Conservation (phyloP, 139 green algal genomes). For the Gonium pectorale region DNA sequence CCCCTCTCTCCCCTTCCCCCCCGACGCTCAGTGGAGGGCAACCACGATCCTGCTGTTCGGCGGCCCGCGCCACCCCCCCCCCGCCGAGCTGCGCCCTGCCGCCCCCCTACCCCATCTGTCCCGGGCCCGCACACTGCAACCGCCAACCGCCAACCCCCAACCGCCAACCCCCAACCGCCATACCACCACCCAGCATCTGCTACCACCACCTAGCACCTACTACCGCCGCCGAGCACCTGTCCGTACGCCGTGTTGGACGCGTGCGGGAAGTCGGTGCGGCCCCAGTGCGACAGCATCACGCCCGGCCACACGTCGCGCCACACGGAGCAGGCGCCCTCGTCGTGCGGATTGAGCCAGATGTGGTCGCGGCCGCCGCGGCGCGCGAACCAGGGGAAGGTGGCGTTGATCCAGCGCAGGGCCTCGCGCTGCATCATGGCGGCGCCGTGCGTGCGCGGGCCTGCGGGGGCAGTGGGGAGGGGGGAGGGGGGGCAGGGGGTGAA, state of each 20-base stretch:
- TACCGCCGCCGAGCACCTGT: neutral
- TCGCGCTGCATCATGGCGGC: slow-evolving; percentile 47
- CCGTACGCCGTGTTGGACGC: slow-evolving; percentile 36
- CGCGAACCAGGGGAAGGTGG: slow-evolving; percentile 39
- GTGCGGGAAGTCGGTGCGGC: slow-evolving; percentile 49
- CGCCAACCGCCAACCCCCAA: no score
- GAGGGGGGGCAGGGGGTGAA: neutral
- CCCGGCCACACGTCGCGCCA: slow-evolving; percentile 48
- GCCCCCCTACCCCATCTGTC: no score
- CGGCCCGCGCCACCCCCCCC: no score
- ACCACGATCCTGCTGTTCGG: no score
- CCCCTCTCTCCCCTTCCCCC: no score
- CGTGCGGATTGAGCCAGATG: slow-evolving; percentile 73
- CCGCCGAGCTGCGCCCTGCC: no score
- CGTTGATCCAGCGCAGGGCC: slow-evolving; percentile 35
- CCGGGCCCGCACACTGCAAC: no score
- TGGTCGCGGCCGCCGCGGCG: slow-evolving; percentile 67
- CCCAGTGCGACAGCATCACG: slow-evolving; percentile 69
- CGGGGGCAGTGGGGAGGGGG: no score
- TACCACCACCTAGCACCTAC: slow-evolving; percentile 11
- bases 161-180: no score
- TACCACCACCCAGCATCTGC: no score
- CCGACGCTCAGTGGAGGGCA: no score
- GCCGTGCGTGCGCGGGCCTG: slow-evolving; percentile 23
- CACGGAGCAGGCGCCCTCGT: slow-evolving; percentile 67